Percentiles rank a stretch among this genome's conserved stretches.
Conservation (phyloP, 306 rosid genomes). For the Lotus japonicus region DNA sequence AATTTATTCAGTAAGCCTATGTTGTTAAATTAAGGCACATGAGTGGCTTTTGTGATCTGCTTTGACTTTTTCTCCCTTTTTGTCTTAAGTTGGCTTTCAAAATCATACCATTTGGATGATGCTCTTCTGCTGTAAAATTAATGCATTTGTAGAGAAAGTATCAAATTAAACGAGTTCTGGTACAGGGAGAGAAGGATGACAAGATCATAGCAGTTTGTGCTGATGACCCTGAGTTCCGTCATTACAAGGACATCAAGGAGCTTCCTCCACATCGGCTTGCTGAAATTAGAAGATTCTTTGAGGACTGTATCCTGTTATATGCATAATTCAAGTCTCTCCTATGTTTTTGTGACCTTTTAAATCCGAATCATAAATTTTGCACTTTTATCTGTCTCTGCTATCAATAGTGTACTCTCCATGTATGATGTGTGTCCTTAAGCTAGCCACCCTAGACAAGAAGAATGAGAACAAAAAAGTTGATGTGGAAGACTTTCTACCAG, state of each 20-base stretch:
- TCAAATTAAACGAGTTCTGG: background rate
- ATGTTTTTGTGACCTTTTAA: background rate
- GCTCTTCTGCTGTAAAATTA: background rate
- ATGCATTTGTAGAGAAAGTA: too few relatives aligned
- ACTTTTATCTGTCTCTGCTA: background rate
- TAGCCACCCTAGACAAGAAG: conserved; percentile 68
- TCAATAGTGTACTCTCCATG: background rate
- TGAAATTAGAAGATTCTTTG: conserved; percentile 58
- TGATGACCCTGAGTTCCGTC: conserved; percentile 92
- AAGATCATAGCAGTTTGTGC: conserved; percentile 98
- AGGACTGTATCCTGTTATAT: conserved; percentile 79
- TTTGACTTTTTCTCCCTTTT: background rate
- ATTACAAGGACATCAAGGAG: conserved; percentile 75
- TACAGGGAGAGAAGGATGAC: conserved; percentile 98
- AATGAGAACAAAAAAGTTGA: conserved; percentile 92
- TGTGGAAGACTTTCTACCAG: conserved; percentile 91
- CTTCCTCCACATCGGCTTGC: conserved; percentile 94
- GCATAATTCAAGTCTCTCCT: background rate
- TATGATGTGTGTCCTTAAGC: conserved; percentile 37
- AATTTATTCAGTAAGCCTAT: background rate
- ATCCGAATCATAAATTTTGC: background rate
- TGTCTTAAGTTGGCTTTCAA: background rate
- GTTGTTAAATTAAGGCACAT: background rate
- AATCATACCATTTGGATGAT: background rate
- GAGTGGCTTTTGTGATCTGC: background rate